phyloP scores from a whole-genome alignment of 495 filamentous ascomycete genomes.

The Penicillium cinerascens region DNA sequence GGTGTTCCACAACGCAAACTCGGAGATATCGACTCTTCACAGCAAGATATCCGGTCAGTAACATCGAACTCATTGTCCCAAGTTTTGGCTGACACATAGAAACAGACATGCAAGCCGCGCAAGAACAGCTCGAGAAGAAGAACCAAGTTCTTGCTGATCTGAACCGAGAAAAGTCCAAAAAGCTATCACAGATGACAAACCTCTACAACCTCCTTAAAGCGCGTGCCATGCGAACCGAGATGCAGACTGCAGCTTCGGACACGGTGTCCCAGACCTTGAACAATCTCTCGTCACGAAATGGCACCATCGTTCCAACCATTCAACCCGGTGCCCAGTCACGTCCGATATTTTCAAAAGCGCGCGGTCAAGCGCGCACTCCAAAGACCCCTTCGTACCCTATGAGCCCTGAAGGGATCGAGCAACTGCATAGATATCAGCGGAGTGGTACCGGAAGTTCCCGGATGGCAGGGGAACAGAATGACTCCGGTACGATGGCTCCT shows the following conservation, averaged over 20 bases:
- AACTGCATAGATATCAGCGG: constrained; percentile 42
- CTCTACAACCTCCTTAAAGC: constrained; percentile 82
- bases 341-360: neutral
- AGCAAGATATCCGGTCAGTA: constrained; percentile 53
- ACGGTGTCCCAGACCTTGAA: constrained; percentile 58
- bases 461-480: constrained; percentile 13
- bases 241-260: constrained; percentile 67
- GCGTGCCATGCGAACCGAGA: constrained; percentile 63
- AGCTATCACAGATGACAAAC: constrained; percentile 74
- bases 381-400: constrained; percentile 30
- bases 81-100: constrained; percentile 3
- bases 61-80: neutral
- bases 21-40: constrained; percentile 67
- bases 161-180: constrained; percentile 69
- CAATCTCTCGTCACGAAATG: constrained; percentile 22
- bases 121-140: constrained; percentile 66
- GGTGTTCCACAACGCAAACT: constrained; percentile 75
- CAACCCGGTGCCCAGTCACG: neutral
- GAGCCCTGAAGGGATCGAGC: constrained; percentile 38
- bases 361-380: constrained; percentile 12
- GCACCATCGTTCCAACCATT: constrained; percentile 5
- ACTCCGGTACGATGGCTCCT: constrained; percentile 22
- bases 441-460: constrained; percentile 49
- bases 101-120: constrained; percentile 61
- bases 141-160: constrained; percentile 70